Evolutionary conservation across 1,284 basidiomycete genomes (phyloP).

Genomic region (Wallemia ichthyophaga): DNA sequence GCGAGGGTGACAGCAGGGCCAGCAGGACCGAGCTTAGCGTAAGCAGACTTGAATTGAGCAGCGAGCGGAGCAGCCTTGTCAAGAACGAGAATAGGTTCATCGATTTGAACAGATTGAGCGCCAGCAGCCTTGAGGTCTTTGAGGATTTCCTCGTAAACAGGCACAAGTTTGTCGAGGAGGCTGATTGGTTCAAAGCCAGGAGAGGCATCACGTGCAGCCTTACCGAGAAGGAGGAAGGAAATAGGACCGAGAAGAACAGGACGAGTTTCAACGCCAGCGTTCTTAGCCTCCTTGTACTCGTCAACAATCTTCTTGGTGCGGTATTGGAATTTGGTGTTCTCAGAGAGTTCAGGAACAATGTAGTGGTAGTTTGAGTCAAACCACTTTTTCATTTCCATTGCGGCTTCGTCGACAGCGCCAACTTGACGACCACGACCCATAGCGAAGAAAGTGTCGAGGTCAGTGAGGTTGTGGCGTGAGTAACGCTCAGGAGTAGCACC

Average conservation of each 20-base stretch:
- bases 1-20: conserved; percentile 77
- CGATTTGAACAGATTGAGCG: conserved; percentile 79
- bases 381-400: conserved; percentile 99
- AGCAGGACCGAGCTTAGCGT: conserved; percentile 48
- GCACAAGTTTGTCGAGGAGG: conserved; percentile 63
- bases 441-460: conserved; percentile 87
- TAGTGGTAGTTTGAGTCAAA: conserved; percentile 99
- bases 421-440: conserved; percentile 97
- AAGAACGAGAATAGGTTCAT: conserved; percentile 86
- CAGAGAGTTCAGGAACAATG: conserved; percentile 88
- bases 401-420: conserved; percentile 78
- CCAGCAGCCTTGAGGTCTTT: conserved; percentile 74
- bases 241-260: conserved; percentile 89
- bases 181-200: conserved; percentile 68
- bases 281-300: conserved; percentile 87
- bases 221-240: conserved; percentile 81
- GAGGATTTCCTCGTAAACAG: conserved; percentile 74
- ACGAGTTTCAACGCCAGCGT: conserved; percentile 61
- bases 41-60: conserved; percentile 51
- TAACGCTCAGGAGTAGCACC: conserved; percentile 93
- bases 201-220: conserved; percentile 60
- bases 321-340: conserved; percentile 75
- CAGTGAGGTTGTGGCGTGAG: conserved; percentile 51
- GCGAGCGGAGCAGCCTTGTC: conserved; percentile 54
- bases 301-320: conserved; percentile 82